Base-by-base conservation (phyloP, 495 filamentous ascomycete genomes). In the Daldinia vernicosa region DNA sequence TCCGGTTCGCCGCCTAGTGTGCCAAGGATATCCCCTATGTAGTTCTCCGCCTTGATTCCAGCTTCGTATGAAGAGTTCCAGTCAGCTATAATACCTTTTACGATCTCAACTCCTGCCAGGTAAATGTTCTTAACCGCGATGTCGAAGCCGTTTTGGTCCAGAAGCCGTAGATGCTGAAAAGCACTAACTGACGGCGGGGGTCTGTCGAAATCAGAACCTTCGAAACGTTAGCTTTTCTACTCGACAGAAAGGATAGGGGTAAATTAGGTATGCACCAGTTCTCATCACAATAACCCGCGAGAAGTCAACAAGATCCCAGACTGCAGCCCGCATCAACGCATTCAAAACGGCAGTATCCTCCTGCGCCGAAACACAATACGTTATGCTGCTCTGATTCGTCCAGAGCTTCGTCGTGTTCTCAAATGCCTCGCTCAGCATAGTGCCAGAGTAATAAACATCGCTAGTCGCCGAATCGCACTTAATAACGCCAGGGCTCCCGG, bases 381-480 rank as follows among this genome's bases (percentile, higher is more conserved):
- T 75, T 6, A 88, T 89, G 0, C 84, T 85, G 17, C 90, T 90
- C 62, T 70, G 67, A 70, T 92, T 92, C 0, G 91, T 93, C 77
- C 87, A 84, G 14, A 91, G 67, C 12, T 70, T 79, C 30, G 90
- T 91, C 26, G 84, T 89, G 67, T 91, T 91, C 64, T 86, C 87
- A 70, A 92, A 92, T 2, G 87, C 85, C 39, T 88, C 84, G 45
- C 84, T 78, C 14, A 93, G 83, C 6, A 90, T 70, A 6, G 76
- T 77, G 9, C 91, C 91, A 45, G 85, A 87, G 80, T 82, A 94
- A 77, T 91, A 94, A 17, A 92, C 90, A 71, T 94, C 90, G 32
- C 84, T 88, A 0, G 91, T 93, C 0, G 88, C 87, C 7, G 86
- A 82, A 67, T 93, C 91, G 75, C 91, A 47, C 19, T 47, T 12